Evolutionary conservation across 345 rosid genomes (phyloP).

Genomic region (Cardiospermum halicacabum): DNA sequence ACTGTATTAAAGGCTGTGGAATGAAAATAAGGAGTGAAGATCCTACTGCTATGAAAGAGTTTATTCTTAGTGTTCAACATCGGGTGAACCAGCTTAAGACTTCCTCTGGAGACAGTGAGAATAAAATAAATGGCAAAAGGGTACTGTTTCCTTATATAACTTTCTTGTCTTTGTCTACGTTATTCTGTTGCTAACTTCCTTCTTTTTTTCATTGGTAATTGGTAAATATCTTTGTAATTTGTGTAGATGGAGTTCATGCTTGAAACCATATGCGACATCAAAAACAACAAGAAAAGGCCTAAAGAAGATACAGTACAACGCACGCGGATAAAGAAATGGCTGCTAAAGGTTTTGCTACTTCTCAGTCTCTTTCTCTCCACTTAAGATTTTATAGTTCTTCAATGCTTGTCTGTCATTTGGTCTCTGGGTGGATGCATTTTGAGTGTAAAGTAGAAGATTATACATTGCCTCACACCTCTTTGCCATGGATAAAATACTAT

Average conservation of each 20-base stretch:
- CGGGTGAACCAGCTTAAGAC: conserved; percentile 70
- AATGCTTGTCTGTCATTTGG: neutral
- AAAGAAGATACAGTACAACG: conserved; percentile 65
- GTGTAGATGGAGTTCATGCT: conserved; percentile 95
- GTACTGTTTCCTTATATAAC: conserved; percentile 29
- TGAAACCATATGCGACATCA: conserved; percentile 81
- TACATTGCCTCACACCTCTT: neutral
- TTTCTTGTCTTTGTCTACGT: no score
- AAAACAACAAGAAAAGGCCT: conserved; percentile 79
- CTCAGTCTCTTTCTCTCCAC: neutral
- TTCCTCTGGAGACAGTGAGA: conserved; percentile 34
- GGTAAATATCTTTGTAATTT: conserved; percentile 8
- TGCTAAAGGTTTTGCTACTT: conserved; percentile 61
- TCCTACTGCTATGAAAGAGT: conserved; percentile 80
- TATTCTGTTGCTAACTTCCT: no score
- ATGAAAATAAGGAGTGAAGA: conserved; percentile 89
- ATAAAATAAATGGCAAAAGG: conserved; percentile 45
- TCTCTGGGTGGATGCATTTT: neutral
- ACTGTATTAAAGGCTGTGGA: conserved; percentile 70
- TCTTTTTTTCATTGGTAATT: conserved; percentile 1
- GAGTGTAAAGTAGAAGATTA: neutral
- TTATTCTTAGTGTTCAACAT: conserved; percentile 68
- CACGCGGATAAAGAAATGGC: conserved; percentile 86
- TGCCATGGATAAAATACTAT: neutral
- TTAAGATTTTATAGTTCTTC: neutral